Evolutionary conservation across 805 yeast species (phyloP), one percentile per base, ranked within the genome.

Genomic region (Kuraishia floccosa): DNA sequence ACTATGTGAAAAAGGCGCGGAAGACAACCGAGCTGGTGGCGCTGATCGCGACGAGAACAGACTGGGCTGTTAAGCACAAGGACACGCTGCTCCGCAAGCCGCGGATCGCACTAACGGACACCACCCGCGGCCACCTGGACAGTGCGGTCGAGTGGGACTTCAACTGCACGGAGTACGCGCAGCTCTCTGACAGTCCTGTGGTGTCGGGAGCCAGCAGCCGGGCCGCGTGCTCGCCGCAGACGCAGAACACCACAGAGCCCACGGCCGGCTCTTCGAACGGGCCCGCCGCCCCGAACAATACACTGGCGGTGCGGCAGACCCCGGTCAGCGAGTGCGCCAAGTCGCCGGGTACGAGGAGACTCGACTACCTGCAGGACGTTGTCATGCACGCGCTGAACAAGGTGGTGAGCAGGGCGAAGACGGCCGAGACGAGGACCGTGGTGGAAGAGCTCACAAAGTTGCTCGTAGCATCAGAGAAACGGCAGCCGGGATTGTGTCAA

Each of bases 401-500:
- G 37, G 73, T 75, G 28, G 50, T 59, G 36, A 52, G 46, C 18
- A 58, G 87, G 28, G 78, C 83, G 3, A 59, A 58, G 24, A 57
- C 65, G n/a, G 54, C 51, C 8, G 60, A 52, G 16, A 72, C 84
- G 0, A 64, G 58, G 29, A 35, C 39, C 3, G 52, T 63, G 5
- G 79, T 78, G 17, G 46, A 57, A 24, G 38, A 49, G 3, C 47
- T 80, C 30, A 54, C 58, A 23, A 43, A 52, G 5, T 51, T 50
- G 8, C 51, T 80, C 24, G 46, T 52, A 2, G 47, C 46, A 3
- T 61, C 65, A 20, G 86, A 81, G 41, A 35, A 42, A 15, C 46
- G 51, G 14, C 72, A 70, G 34, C 77, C 81, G 1, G 91, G 91
- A 0, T 58, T 81, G 27, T 55, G 73, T 29, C 76, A 70, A 34